Conservation (phyloP, 805 yeast species). For the Dipodascus geniculatus region DNA sequence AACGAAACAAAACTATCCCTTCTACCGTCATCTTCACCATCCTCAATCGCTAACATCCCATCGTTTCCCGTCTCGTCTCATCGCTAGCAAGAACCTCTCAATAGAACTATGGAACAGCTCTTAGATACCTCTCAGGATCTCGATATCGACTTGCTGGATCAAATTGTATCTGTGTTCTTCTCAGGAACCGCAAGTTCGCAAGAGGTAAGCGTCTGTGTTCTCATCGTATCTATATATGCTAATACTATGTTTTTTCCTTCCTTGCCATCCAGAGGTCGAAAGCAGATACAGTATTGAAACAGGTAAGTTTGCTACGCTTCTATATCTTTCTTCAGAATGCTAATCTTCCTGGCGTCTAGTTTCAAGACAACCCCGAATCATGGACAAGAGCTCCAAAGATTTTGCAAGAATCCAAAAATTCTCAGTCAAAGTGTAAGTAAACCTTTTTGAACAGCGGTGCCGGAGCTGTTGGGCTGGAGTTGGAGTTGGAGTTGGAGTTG, state of each 20-base stretch:
- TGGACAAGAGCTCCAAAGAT: constrained; percentile 93
- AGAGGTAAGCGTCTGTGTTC: constrained; percentile 28
- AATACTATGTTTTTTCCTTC: no score
- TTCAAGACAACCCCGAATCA: constrained; percentile 89
- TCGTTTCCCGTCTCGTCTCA: background rate
- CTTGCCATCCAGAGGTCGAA: constrained; percentile 21
- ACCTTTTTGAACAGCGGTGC: no score
- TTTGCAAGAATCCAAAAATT: constrained; percentile 59
- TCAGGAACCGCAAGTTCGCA: constrained; percentile 54
- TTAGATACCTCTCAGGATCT: constrained; percentile 79
- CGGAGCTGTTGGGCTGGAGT: no score
- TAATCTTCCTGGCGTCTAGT: constrained; percentile 28
- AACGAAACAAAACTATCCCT: no score
- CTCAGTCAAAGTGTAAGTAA: constrained; percentile 69
- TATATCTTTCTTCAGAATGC: background rate
- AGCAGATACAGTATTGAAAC: constrained; percentile 28
- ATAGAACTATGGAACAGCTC: constrained; percentile 71
- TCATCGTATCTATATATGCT: background rate
- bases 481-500: no score
- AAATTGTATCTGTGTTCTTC: constrained; percentile 75
- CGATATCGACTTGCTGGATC: constrained; percentile 70
- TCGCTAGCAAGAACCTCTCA: background rate
- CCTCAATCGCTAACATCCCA: no score
- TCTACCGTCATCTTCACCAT: no score
- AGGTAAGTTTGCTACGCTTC: constrained; percentile 13